Base-by-base conservation (phyloP, 2,329 filamentous ascomycete species). In the Ramichloridium luteum region DNA sequence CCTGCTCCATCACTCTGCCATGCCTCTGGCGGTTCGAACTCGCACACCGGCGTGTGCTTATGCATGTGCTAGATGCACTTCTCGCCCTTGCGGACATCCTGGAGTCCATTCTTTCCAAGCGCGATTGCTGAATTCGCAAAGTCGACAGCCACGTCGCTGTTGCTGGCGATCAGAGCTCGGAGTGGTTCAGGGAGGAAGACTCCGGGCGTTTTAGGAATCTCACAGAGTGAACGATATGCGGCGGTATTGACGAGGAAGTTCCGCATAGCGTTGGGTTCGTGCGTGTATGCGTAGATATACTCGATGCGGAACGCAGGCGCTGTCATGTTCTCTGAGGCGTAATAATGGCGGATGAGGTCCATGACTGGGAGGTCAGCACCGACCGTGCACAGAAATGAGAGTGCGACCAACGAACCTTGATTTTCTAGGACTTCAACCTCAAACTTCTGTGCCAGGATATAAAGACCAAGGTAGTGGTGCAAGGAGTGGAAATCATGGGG, bases 281-380 rank as follows among this genome's bases (percentile, higher is more conserved):
- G 16, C 3, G 49, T 52, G 39, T 38, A 44, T 13, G 41, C 39
- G 45, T 54, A 56, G 28, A 56, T 46, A 44, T 55, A 57, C 35
- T 56, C 53, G 20, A 56, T 42, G 16, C 54, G 48, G 39, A 51
- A 56, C 11, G 54, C 40, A 2, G 54, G 45, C 11, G 54, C 52
- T 10, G 54, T 56, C 49, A 55, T 48, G 34, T 45, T 42, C 26
- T 45, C 33, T 15, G 20, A 23, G 16, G 37, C 38, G 44, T 56
- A 56, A 44, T 57, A 55, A 29, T 34, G 27, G 23, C 54, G 47
- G 20, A 49, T 38, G 20, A 47, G 40, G 34, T 57, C 51, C 37
- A 56, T 50, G 17, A 49, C 50, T 52, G 25, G 11, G 8, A 16
- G 4, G 8, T 23, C n/a, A n/a, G n/a, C n/a, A n/a, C n/a, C n/a